Percentiles rank a stretch among this genome's conserved stretches.
phyloP scores from a whole-genome alignment of 176 grass and related monocot species.

The Cocos nucifera region DNA sequence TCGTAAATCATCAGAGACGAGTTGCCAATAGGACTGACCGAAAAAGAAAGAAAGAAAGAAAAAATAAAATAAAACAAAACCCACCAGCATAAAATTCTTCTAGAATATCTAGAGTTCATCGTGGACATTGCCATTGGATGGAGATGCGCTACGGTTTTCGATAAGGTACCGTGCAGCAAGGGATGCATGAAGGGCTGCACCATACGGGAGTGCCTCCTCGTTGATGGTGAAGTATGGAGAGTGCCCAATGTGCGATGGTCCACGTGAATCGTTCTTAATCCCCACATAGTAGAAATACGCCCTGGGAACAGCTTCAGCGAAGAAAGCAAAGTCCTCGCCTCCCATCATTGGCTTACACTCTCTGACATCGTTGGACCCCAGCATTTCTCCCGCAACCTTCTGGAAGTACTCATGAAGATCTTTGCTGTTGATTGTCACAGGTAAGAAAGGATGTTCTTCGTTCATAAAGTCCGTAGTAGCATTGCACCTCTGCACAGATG shows the following conservation, averaged over 20 bases:
- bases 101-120: constrained; percentile 63
- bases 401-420: constrained; percentile 51
- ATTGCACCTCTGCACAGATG: constrained; percentile 81
- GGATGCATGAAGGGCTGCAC: constrained; percentile 61
- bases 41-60: too few relatives aligned
- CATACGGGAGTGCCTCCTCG: constrained; percentile 54
- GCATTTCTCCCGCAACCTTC: constrained; percentile 47
- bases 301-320: constrained; percentile 35
- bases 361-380: constrained; percentile 46
- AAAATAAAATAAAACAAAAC: neutral
- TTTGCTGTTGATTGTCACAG: constrained; percentile 48
- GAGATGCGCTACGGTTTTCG: constrained; percentile 27
- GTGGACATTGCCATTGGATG: constrained; percentile 15
- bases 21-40: too few relatives aligned
- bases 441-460: constrained; percentile 45
- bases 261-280: constrained; percentile 35
- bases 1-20: too few relatives aligned
- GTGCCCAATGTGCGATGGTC: constrained; percentile 22
- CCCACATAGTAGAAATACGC: constrained; percentile 84
- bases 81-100: neutral
- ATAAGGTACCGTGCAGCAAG: constrained; percentile 54
- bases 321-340: constrained; percentile 78
- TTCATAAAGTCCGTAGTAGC: constrained; percentile 54
- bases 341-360: constrained; percentile 68
- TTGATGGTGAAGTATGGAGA: constrained; percentile 72